Base-by-base conservation (phyloP, 164 flowering plant genomes). In the Stephania cephalantha region DNA sequence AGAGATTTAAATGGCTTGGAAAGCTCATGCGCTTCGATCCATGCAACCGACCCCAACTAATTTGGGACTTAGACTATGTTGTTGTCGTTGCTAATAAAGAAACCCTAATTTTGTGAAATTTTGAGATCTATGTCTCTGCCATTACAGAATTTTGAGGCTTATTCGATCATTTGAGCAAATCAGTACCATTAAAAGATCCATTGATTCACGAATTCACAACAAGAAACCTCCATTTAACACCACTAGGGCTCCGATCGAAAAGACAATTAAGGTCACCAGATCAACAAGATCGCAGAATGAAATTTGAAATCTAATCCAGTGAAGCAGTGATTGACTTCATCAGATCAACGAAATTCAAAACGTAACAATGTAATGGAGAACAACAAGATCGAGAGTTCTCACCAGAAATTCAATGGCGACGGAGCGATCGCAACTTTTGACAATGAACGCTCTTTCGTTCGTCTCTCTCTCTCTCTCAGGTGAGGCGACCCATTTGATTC, bases 221-320 rank as follows among this genome's bases (percentile, higher is more conserved):
- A 61, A 61, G 2, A 18, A 22, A 73, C 18, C 68, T 44, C 53
- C 30, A 75, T 71, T 76, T 46, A 71, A 76, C 70, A 42, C 69
- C 2, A n/a, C 46, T 63, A 48, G 11, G 50, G 10, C 52, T 75
- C 46, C 30, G 20, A 3, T 46, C 15, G 11, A 6, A 64, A 52
- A 44, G 6, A 64, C n/a, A 72, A 72, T 55, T 68, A 67, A 77
- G 67, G 10, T 35, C 68, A 53, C 61, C 71, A 52, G 67, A 68
- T 25, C 44, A 53, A 42, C 66, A 44, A 42, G 45, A 71, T 71
- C 64, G 17, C 70, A 50, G 55, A 50, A 50, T 0, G 55, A 10
- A 9, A 50, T 50, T 50, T 10, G 42, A 35, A 35, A 35, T 35
- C 42, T 35, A 4, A 35, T 35, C 42, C 3, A 35, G 42, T 35